Evolutionary conservation across 140 eudicot species (phyloP).

Genomic region (Cichorium intybus): DNA sequence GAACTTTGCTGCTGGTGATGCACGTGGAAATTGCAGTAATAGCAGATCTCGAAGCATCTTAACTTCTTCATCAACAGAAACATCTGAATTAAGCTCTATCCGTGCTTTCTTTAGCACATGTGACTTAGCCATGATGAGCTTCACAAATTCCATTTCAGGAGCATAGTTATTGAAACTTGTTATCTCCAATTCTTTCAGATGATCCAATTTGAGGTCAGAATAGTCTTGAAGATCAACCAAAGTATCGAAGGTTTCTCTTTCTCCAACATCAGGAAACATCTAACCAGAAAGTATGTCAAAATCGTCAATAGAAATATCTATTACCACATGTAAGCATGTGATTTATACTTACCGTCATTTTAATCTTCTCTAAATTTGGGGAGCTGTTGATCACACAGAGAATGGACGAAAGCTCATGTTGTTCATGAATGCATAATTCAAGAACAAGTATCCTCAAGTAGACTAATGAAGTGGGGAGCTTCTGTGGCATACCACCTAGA

Average conservation of each 20-base stretch:
- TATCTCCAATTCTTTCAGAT: conserved; percentile 4
- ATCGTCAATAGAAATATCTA: neutral
- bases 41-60: conserved; percentile 9
- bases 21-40: neutral
- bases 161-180: neutral
- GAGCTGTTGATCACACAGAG: too few relatives aligned
- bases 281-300: neutral
- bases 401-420: too few relatives aligned
- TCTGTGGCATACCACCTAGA: too few relatives aligned
- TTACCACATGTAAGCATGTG: too few relatives aligned
- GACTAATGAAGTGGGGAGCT: too few relatives aligned
- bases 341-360: too few relatives aligned
- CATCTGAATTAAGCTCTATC: neutral
- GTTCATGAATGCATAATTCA: too few relatives aligned
- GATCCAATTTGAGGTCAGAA: neutral
- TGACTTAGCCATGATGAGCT: conserved; percentile 11
- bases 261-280: neutral
- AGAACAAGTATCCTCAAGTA: too few relatives aligned
- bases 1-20: neutral
- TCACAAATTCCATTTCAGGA: conserved; percentile 3
- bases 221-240: neutral
- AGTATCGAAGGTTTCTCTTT: neutral
- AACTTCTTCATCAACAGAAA: conserved; percentile 2
- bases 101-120: neutral
- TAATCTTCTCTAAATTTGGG: too few relatives aligned